A percentile compares a stretch with the other conserved stretches of the same genome.
These are phyloP conservation scores for Ganoderma boninense DNA, from an alignment of 1,284 basidiomycete genomes.

Conservation along the genomic window DNA sequence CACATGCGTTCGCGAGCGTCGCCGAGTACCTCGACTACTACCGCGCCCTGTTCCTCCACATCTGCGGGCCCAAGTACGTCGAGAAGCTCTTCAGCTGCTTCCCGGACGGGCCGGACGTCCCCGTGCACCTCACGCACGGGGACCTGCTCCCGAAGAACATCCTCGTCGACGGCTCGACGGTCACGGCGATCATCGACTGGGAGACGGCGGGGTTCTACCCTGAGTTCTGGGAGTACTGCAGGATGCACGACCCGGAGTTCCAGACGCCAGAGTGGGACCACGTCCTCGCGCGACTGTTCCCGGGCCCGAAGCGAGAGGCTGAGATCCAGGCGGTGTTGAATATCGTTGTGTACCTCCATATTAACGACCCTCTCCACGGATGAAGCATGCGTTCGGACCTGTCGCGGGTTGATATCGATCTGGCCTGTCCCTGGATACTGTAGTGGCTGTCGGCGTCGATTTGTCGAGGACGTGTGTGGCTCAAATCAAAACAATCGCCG, in stretches of 20 bases:
- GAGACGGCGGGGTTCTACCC: too few species aligned
- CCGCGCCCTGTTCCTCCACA: background rate
- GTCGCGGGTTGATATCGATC: background rate
- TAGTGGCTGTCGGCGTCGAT: too few species aligned
- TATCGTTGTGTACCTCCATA: background rate
- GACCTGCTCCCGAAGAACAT: background rate
- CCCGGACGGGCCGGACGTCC: background rate
- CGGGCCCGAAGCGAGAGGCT: background rate
- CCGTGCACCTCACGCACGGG: background rate
- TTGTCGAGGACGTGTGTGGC: too few species aligned
- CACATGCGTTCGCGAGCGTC: background rate
- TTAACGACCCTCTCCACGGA: background rate
- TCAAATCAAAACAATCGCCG: too few species aligned
- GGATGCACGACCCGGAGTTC: background rate
- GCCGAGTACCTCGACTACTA: background rate
- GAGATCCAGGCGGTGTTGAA: background rate
- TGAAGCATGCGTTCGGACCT: background rate
- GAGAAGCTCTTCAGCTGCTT: background rate
- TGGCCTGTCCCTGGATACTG: too few species aligned
- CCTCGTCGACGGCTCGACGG: background rate
- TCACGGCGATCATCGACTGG: background rate
- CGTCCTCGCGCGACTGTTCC: background rate
- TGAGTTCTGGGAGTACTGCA: background rate
- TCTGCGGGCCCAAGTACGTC: background rate
- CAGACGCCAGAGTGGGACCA: background rate